Conservation (phyloP, 306 rosid genomes). For the Dicorynia guianensis region DNA sequence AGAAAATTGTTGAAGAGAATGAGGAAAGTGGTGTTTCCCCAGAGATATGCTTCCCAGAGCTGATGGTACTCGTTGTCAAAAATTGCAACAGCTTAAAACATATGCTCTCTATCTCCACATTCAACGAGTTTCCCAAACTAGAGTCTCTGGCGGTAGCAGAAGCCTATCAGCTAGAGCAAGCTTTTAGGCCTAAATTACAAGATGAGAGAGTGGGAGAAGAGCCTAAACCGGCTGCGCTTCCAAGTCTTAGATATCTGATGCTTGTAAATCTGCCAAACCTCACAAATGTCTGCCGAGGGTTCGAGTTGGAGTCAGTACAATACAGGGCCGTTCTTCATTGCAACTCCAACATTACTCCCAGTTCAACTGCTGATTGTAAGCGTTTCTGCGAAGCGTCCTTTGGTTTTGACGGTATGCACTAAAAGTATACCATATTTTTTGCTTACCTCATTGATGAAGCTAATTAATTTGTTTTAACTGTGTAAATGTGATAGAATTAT, state of each 20-base stretch:
- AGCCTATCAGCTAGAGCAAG: slow-evolving; percentile 7
- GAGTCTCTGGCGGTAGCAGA: neutral
- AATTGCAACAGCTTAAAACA: slow-evolving; percentile 17
- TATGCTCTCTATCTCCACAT: neutral
- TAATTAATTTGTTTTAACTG: too few relatives aligned
- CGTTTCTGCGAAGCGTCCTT: too few relatives aligned
- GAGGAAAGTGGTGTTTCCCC: slow-evolving; percentile 4
- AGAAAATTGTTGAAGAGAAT: slow-evolving; percentile 30
- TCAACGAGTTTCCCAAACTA: slow-evolving; percentile 8
- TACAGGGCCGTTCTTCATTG: too few relatives aligned
- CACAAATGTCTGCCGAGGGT: too few relatives aligned
- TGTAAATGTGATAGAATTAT: too few relatives aligned
- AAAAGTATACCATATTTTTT: too few relatives aligned
- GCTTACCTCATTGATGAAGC: too few relatives aligned
- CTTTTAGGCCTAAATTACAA: neutral
- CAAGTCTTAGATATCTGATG: slow-evolving; percentile 14
- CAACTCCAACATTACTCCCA: too few relatives aligned
- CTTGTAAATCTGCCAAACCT: slow-evolving; percentile 18
- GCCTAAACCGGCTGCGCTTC: slow-evolving; percentile 9
- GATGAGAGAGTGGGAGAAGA: neutral
- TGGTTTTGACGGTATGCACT: too few relatives aligned
- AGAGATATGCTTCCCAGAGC: slow-evolving; percentile 33
- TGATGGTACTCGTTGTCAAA: accelerated
- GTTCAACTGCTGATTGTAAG: too few relatives aligned
- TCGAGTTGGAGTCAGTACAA: too few relatives aligned